A percentile compares a stretch with the other conserved stretches of the same genome.
Evolutionary conservation across 1,284 basidiomycete genomes (phyloP).

Genomic region (Heterobasidion annosum): DNA sequence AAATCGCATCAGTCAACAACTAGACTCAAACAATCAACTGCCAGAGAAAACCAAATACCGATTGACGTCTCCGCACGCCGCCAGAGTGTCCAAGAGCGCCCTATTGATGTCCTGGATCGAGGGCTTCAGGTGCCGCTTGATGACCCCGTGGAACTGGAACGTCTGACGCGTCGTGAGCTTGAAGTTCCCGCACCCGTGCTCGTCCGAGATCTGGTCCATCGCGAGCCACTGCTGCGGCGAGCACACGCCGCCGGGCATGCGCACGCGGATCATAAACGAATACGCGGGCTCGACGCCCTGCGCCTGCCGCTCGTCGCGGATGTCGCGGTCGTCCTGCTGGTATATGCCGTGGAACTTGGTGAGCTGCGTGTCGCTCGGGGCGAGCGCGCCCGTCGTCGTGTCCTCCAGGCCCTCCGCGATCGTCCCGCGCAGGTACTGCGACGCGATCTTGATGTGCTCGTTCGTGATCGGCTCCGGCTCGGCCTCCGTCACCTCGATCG

Average conservation of each 20-base stretch:
- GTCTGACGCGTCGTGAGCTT: slow-evolving; percentile 98
- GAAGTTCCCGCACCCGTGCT: slow-evolving; percentile 91
- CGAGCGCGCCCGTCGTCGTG: slow-evolving; percentile 81
- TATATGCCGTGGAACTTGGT: slow-evolving; percentile 99
- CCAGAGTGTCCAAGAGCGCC: slow-evolving; percentile 88
- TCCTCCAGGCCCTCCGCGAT: slow-evolving; percentile 91
- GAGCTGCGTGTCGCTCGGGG: slow-evolving; percentile 86
- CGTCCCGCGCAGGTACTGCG: slow-evolving; percentile 90
- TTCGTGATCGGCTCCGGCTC: slow-evolving; percentile 98
- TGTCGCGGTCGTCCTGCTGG: slow-evolving; percentile 97
- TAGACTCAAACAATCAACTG: neutral
- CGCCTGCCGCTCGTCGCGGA: slow-evolving; percentile 90
- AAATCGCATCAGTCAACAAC: slow-evolving; percentile 9
- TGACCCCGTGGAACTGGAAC: slow-evolving; percentile 99
- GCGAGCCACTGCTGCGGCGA: slow-evolving; percentile 88
- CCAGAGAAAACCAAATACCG: slow-evolving; percentile 37
- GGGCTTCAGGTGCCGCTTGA: slow-evolving; percentile 94
- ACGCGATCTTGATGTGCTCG: slow-evolving; percentile 99
- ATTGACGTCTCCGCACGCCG: slow-evolving; percentile 98
- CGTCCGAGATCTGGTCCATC: slow-evolving; percentile 94
- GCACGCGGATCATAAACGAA: slow-evolving; percentile 97
- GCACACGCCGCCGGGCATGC: slow-evolving; percentile 95
- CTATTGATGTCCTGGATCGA: slow-evolving; percentile 97
- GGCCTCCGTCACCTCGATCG: slow-evolving; percentile 81
- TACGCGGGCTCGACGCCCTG: slow-evolving; percentile 95